A percentile compares a stretch with the other conserved stretches of the same genome.
Evolutionary conservation across 345 rosid genomes (phyloP).

Genomic region (Murraya paniculata): DNA sequence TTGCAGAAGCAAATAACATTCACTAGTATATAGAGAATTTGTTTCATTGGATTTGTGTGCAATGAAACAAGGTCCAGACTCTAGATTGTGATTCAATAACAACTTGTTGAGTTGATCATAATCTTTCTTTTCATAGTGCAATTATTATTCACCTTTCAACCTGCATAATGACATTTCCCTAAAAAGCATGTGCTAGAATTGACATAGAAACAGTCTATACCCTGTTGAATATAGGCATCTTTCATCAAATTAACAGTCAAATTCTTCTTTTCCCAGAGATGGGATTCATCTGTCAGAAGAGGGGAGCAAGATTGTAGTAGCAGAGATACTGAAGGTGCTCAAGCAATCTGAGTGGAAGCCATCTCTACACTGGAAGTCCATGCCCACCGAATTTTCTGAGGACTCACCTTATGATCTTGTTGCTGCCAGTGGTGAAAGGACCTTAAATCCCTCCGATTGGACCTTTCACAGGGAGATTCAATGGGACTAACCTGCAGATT

Average conservation of each 20-base stretch:
- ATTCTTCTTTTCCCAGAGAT: conserved; percentile 43
- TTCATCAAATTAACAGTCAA: neutral
- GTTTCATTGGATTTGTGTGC: neutral
- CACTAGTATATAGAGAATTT: neutral
- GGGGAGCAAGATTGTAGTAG: conserved; percentile 84
- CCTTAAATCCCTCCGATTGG: conserved; percentile 81
- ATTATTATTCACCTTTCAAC: neutral
- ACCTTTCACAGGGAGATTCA: conserved; percentile 72
- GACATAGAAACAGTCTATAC: neutral
- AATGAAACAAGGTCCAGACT: neutral
- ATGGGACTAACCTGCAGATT: conserved; percentile 49
- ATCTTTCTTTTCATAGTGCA: neutral
- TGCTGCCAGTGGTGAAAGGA: conserved; percentile 68
- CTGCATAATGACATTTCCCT: neutral
- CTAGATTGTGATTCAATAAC: neutral
- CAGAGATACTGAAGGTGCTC: conserved; percentile 72
- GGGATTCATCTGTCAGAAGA: conserved; percentile 86
- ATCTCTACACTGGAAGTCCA: conserved; percentile 85
- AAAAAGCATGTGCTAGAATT: neutral
- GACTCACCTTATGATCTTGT: conserved; percentile 77
- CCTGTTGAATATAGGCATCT: neutral
- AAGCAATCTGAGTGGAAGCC: conserved; percentile 88
- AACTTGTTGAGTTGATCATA: neutral
- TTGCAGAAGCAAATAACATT: neutral
- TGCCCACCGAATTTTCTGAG: conserved; percentile 82